phyloP scores from a whole-genome alignment of 2,329 filamentous ascomycete species.

The Fusarium redolens region DNA sequence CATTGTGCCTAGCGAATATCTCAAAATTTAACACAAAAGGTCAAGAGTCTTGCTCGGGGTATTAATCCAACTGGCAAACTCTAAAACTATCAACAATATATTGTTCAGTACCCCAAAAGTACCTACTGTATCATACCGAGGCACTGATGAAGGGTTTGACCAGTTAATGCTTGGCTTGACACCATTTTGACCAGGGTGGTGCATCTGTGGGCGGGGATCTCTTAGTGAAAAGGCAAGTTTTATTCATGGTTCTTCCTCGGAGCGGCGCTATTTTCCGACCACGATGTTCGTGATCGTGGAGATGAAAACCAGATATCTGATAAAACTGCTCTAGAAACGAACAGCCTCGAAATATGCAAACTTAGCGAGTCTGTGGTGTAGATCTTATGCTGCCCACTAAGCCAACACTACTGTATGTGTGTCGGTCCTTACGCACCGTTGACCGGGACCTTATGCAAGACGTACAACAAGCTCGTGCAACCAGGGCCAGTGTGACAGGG shows the following conservation, averaged over 20 bases:
- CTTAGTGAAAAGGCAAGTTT: slow-evolving; percentile 8
- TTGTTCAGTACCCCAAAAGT: neutral
- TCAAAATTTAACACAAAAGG: neutral
- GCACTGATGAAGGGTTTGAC: slow-evolving; percentile 4
- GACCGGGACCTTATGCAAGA: slow-evolving; percentile 43
- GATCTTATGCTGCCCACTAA: slow-evolving; percentile 44
- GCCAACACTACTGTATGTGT: slow-evolving; percentile 5
- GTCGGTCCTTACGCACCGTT: slow-evolving; percentile 39
- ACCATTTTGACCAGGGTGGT: slow-evolving; percentile 21
- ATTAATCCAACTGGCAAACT: slow-evolving; percentile 7
- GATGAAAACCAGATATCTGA: neutral
- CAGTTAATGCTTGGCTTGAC: slow-evolving; percentile 14
- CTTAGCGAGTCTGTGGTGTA: slow-evolving; percentile 39
- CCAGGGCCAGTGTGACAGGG: slow-evolving; percentile 37
- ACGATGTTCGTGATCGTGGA: neutral
- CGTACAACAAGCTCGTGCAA: slow-evolving; percentile 43
- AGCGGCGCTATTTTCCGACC: slow-evolving; percentile 6
- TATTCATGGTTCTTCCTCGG: slow-evolving; percentile 17
- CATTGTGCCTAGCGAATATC: neutral
- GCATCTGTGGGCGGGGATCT: slow-evolving; percentile 9
- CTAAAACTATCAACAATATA: slow-evolving; percentile 1
- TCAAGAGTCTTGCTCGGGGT: slow-evolving; percentile 17
- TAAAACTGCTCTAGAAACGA: neutral
- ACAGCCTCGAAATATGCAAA: slow-evolving; percentile 12
- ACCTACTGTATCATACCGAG: slow-evolving; percentile 3